Conservation (phyloP, 2,329 filamentous ascomycete species). For the Penicillium brasilianum region DNA sequence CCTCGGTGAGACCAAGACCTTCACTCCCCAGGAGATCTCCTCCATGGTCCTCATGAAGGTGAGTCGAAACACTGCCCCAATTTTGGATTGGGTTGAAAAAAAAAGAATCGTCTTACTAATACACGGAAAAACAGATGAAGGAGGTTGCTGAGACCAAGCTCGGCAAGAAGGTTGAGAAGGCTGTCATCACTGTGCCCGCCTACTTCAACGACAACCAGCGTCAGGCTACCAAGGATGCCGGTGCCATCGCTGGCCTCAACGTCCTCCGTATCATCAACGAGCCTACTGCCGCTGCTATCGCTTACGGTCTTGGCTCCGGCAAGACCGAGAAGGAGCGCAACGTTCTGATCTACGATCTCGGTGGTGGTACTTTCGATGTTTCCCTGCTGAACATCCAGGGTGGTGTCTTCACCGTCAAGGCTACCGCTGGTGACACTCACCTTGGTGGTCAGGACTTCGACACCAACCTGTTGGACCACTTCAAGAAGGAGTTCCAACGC, state of each 20-base stretch:
- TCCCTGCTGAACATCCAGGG: conserved; percentile 98
- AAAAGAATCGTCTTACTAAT: conserved; percentile 1
- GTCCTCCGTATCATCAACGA: conserved; percentile 99
- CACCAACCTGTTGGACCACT: conserved; percentile 92
- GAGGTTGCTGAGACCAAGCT: conserved; percentile 98
- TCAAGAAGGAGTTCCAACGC: conserved; percentile 89
- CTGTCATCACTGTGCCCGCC: conserved; percentile 96
- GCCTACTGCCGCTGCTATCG: conserved; percentile 96
- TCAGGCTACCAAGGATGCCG: conserved; percentile 98
- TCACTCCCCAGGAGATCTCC: conserved; percentile 98
- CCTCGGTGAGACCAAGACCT: conserved; percentile 90
- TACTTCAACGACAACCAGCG: conserved; percentile 99
- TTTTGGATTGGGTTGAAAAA: not conserved
- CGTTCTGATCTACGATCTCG: conserved; percentile 99
- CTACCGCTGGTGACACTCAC: conserved; percentile 96
- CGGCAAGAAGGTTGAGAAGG: conserved; percentile 98
- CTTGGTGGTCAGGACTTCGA: conserved; percentile 97
- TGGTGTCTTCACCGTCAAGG: conserved; percentile 99
- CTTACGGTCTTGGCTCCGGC: conserved; percentile 94
- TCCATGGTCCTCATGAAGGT: conserved; percentile 99
- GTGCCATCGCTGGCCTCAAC: conserved; percentile 95
- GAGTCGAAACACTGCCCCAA: conserved; percentile 37
- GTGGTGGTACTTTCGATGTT: conserved; percentile 99
- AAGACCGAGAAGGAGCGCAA: conserved; percentile 98
- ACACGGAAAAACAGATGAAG: conserved; percentile 74